Base-by-base conservation (phyloP, 345 rosid genomes). In the Isatis tinctoria region DNA sequence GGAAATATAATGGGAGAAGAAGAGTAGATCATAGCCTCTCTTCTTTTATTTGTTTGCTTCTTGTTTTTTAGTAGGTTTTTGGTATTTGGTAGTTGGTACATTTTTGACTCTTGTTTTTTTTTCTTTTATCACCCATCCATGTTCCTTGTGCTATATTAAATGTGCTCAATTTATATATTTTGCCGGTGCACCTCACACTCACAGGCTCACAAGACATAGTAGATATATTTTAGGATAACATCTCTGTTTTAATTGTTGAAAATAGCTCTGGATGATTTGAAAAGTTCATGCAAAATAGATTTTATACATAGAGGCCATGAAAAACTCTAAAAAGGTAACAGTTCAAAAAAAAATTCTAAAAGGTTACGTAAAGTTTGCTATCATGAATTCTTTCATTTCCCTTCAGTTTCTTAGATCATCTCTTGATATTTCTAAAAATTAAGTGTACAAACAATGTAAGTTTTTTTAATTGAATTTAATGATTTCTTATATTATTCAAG, bases 91-190 rank as follows among this genome's bases (percentile, higher is more conserved):
- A 32, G 58, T 39, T 74, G 43, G 61, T 66, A 73, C 78, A 74
- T 58, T 59, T 74, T 75, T 75, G 78, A 67, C 73, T 58, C 72
- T 74, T 66, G 49, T 65, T 57, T 65, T 60, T 43, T 33, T n/a
- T 65, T 57, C 56, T 60, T 43, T 33, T n/a, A 64, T 14, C 22
- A 47, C 73, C 78, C 67, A 74, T 57, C 58, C 66, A 30, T 61
- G 82, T 75, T 77, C 78, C 67, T 78, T 78, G 53, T 75, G 82
- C 77, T 48, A 80, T 75, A 81, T 78, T 66, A 75, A 75, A 78
- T 76, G 81, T 48, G 78, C 57, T 51, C 68, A 24, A 39, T 32
- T 32, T 48, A 73, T 37, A 12, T 26, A 33, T 47, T 35, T 75
- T 51, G n/a, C 18, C 33, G 72, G 73, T 74, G 61, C 61, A 26